These are phyloP conservation scores for Capsella rubella DNA, from an alignment of 441 rosid species.

Conservation along the genomic window DNA sequence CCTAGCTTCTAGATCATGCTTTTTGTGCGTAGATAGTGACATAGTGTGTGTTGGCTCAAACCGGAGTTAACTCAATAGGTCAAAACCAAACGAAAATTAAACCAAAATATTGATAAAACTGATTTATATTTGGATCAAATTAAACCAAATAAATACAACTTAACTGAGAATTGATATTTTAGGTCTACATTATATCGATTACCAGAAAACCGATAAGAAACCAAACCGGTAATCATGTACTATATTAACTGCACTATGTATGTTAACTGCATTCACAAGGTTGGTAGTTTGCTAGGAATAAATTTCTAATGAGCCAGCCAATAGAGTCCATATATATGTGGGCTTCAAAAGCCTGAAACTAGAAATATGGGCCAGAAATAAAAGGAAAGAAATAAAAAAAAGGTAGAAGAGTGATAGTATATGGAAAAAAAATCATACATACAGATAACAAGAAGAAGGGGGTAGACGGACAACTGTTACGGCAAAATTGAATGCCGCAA, in stretches of 20 bases:
- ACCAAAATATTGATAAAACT: no score
- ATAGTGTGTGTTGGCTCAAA: no score
- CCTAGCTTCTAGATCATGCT: background rate
- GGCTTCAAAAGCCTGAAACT: background rate
- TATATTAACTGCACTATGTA: no score
- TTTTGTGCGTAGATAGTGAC: no score
- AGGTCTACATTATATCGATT: no score
- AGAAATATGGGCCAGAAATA: slow-evolving; percentile 16
- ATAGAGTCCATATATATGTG: background rate
- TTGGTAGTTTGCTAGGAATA: background rate
- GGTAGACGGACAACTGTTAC: slow-evolving; percentile 45
- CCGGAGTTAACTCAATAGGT: no score
- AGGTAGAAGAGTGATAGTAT: background rate
- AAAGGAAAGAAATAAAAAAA: background rate
- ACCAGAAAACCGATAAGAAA: background rate
- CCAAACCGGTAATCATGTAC: background rate
- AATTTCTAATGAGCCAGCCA: background rate
- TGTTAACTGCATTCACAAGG: background rate
- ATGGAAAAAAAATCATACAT: background rate
- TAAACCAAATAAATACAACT: no score
- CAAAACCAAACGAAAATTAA: no score
- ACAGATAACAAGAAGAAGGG: slow-evolving; percentile 10
- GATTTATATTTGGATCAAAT: no score
- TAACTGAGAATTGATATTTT: no score
- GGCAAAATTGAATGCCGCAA: slow-evolving; percentile 40